phyloP scores from a whole-genome alignment of 352 stramenopile genomes.

The Phytophthora syringae region DNA sequence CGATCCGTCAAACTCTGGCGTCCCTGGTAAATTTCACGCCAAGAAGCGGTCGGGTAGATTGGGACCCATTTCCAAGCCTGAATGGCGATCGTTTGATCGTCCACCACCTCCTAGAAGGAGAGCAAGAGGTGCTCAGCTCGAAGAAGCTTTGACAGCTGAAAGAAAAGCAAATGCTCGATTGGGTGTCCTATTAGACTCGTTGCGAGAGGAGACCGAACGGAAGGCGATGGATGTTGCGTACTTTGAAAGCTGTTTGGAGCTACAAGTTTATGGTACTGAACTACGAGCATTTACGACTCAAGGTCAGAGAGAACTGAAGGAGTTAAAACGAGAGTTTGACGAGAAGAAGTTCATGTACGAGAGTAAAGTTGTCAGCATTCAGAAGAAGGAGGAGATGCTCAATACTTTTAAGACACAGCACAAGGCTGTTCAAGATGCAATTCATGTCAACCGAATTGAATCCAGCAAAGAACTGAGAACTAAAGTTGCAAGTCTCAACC shows the following conservation, averaged over 20 bases:
- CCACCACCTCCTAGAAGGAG: conserved; percentile 48
- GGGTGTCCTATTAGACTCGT: conserved; percentile 48
- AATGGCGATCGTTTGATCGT: conserved; percentile 38
- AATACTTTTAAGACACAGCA: conserved; percentile 71
- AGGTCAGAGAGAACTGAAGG: conserved; percentile 41
- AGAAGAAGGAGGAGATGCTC: conserved; percentile 78
- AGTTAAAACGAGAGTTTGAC: conserved; percentile 45
- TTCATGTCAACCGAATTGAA: conserved; percentile 33
- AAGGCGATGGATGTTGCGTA: conserved; percentile 84
- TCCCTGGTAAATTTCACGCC: conserved; percentile 45
- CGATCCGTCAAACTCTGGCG: conserved; percentile 2
- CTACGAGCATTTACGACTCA: conserved; percentile 53
- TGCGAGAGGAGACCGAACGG: conserved; percentile 75
- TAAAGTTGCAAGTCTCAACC: conserved; percentile 27
- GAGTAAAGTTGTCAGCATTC: conserved; percentile 55
- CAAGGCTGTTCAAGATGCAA: conserved; percentile 55
- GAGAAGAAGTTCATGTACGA: conserved; percentile 68
- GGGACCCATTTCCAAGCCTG: conserved; percentile 69
- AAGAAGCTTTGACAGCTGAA: conserved; percentile 71
- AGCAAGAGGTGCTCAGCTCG: conserved; percentile 73
- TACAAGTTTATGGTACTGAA: conserved; percentile 62
- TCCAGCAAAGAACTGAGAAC: background rate
- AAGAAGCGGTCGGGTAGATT: conserved; percentile 80
- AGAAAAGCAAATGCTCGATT: conserved; percentile 48
- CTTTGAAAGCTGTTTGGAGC: conserved; percentile 69